These are phyloP conservation scores for Globisporangium spiculum DNA, from an alignment of 352 stramenopile species.

Conservation along the genomic window DNA sequence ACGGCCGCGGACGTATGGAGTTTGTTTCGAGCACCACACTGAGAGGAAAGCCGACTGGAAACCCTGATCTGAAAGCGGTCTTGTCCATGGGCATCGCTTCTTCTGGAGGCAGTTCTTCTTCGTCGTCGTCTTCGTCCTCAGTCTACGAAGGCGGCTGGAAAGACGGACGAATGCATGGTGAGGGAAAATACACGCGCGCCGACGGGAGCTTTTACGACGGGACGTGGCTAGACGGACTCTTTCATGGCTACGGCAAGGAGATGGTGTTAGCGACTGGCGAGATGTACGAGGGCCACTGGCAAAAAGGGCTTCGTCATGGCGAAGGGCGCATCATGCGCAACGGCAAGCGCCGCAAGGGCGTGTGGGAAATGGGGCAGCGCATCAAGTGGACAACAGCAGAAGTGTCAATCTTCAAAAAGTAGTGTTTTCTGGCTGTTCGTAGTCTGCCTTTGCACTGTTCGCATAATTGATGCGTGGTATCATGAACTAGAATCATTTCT, in stretches of 20 bases:
- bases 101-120: not conserved
- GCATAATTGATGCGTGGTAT: not conserved
- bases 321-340: conserved; percentile 48
- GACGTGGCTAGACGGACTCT: conserved; percentile 54
- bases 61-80: conserved; percentile 12
- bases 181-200: conserved; percentile 56
- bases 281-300: conserved; percentile 64
- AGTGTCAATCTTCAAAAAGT: conserved; percentile 32
- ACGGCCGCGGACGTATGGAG: conserved; percentile 64
- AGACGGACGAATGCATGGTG: conserved; percentile 63
- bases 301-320: conserved; percentile 49
- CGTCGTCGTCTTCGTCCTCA: conserved; percentile 1
- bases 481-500: conserved; percentile 25
- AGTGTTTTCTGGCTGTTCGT: not conserved
- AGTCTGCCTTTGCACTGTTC: not conserved
- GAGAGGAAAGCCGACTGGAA: not conserved
- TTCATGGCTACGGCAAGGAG: conserved; percentile 56
- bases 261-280: conserved; percentile 35
- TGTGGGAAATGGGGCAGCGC: conserved; percentile 59
- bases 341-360: conserved; percentile 37
- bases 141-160: conserved; percentile 63
- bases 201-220: conserved; percentile 71
- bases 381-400: conserved; percentile 70
- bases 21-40: conserved; percentile 21
- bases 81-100: not conserved